Percentiles rank a stretch among this genome's conserved stretches.
Evolutionary conservation across 2,329 filamentous ascomycete genomes (phyloP).

Genomic region (Leptoxyphium fumago): DNA sequence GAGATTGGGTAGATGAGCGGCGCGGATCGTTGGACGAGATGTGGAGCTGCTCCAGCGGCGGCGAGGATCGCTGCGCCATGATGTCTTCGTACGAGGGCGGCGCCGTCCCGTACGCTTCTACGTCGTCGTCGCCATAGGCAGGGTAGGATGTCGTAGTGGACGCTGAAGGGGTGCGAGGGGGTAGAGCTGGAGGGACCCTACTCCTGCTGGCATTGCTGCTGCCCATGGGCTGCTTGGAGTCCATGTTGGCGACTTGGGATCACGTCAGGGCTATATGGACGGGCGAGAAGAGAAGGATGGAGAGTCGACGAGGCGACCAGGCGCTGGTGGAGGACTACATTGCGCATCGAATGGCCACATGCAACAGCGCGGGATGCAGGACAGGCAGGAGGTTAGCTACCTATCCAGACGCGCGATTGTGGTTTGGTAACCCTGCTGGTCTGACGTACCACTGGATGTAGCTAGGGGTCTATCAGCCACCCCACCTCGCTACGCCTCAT

Average conservation of each 20-base stretch:
- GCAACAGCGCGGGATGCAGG: too few species aligned
- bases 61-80: neutral
- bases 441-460: too few species aligned
- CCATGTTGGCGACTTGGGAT: neutral
- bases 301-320: neutral
- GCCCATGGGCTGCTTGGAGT: neutral
- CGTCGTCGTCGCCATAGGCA: too few species aligned
- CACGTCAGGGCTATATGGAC: too few species aligned
- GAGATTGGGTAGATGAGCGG: constrained; percentile 31
- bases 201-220: neutral
- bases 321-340: neutral
- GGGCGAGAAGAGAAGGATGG: too few species aligned
- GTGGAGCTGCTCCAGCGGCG: neutral
- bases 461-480: too few species aligned
- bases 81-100: neutral
- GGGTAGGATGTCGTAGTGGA: neutral
- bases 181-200: neutral
- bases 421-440: too few species aligned
- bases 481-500: too few species aligned
- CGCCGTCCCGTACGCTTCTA: neutral
- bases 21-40: constrained; percentile 22
- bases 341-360: neutral
- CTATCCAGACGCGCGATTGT: too few species aligned
- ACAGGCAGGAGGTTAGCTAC: too few species aligned
- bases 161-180: neutral